Evolutionary conservation across 2,329 filamentous ascomycete genomes (phyloP).

Genomic region (Golovinomyces cichoracearum): DNA sequence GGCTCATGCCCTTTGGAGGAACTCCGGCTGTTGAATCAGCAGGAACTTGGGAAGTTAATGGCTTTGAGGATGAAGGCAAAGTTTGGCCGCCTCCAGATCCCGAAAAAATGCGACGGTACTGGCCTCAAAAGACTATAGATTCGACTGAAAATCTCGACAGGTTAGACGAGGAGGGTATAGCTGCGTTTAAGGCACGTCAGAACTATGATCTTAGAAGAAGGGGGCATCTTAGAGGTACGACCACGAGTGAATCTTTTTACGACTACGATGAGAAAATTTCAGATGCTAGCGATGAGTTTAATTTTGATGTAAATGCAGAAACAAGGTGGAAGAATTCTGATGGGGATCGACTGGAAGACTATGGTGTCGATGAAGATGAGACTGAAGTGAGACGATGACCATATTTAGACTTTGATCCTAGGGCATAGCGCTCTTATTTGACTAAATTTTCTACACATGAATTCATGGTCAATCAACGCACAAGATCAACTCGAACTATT

Average conservation of each 20-base stretch:
- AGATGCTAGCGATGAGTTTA: slow-evolving; percentile 13
- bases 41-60: slow-evolving; percentile 43
- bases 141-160: slow-evolving; percentile 2
- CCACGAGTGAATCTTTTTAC: slow-evolving; percentile 6
- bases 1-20: slow-evolving; percentile 42
- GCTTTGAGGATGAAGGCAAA: slow-evolving; percentile 37
- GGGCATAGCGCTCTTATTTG: background rate
- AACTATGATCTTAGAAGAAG: slow-evolving; percentile 22
- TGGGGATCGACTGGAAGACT: slow-evolving; percentile 48
- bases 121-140: background rate
- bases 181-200: slow-evolving; percentile 25
- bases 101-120: slow-evolving; percentile 23
- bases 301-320: slow-evolving; percentile 21
- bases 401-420: background rate
- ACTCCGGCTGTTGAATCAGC: slow-evolving; percentile 19
- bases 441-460: too few relatives aligned
- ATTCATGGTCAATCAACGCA: too few relatives aligned
- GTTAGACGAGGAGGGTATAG: slow-evolving; percentile 18
- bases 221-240: slow-evolving; percentile 6
- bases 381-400: background rate
- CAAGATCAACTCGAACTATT: too few relatives aligned
- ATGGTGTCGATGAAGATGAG: slow-evolving; percentile 50
- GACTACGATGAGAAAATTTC: slow-evolving; percentile 4
- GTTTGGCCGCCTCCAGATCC: slow-evolving; percentile 40
- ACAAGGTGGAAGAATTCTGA: slow-evolving; percentile 49